Evolutionary conservation across 495 filamentous ascomycete species (phyloP).

Genomic region (Penicillium lagena): DNA sequence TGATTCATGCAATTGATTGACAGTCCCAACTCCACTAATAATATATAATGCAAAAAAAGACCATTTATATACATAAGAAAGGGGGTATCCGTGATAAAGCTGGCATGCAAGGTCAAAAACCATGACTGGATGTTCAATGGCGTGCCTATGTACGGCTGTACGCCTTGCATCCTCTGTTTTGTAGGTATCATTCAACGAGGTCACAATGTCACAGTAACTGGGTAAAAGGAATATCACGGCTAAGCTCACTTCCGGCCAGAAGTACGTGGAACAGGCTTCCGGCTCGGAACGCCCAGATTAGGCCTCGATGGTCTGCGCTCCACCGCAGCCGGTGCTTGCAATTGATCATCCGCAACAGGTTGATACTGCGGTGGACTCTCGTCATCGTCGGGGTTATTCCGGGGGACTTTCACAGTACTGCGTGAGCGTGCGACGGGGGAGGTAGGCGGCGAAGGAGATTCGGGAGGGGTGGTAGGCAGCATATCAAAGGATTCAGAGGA

Average conservation of each 20-base stretch:
- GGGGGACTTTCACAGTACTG: slow-evolving; percentile 31
- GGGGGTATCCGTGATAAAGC: no score
- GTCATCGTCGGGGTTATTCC: slow-evolving; percentile 18
- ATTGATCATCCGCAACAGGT: slow-evolving; percentile 17
- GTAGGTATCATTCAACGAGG: no score
- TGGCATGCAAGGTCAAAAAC: no score
- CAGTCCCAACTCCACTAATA: no score
- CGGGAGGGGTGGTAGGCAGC: slow-evolving; percentile 37
- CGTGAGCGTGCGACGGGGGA: slow-evolving; percentile 31
- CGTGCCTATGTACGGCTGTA: no score
- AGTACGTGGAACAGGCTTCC: slow-evolving; percentile 37
- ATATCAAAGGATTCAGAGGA: slow-evolving; percentile 44
- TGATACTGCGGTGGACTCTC: slow-evolving; percentile 37
- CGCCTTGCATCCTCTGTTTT: no score
- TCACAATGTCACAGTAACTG: no score
- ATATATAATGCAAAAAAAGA: no score
- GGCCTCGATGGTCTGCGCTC: slow-evolving; percentile 15
- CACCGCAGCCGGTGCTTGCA: slow-evolving; percentile 5
- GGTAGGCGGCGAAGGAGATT: slow-evolving; percentile 28
- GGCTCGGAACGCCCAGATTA: slow-evolving; percentile 30
- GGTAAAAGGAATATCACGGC: neutral
- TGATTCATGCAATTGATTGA: no score
- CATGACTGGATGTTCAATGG: no score
- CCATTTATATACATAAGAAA: no score
- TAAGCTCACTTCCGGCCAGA: slow-evolving; percentile 4